Percentiles rank a stretch among this genome's conserved stretches.
phyloP scores from a whole-genome alignment of 2,329 filamentous ascomycete genomes.

The Sporothrix inflata region DNA sequence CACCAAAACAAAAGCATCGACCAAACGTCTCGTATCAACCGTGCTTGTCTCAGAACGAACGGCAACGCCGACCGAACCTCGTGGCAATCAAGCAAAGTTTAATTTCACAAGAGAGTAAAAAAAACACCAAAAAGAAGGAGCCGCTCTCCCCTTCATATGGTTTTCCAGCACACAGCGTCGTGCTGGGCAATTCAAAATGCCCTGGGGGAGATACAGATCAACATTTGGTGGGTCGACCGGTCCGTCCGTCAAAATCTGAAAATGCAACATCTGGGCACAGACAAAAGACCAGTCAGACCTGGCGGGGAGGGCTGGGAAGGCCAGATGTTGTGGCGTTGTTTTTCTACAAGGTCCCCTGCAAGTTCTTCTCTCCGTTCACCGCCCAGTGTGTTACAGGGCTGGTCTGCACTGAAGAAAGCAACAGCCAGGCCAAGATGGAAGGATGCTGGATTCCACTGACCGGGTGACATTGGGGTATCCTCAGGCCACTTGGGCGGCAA shows the following conservation, averaged over 20 bases:
- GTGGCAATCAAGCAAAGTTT: neutral
- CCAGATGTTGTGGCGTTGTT: neutral
- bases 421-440: neutral
- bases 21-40: neutral
- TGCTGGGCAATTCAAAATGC: neutral
- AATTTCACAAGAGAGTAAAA: neutral
- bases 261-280: constrained; percentile 11
- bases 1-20: neutral
- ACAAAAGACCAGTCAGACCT: neutral
- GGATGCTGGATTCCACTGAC: constrained; percentile 18
- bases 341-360: neutral
- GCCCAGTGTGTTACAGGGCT: neutral
- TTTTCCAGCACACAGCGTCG: neutral
- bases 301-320: neutral
- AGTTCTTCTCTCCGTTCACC: neutral
- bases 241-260: neutral
- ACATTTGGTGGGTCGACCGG: constrained; percentile 2
- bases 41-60: constrained; percentile 5
- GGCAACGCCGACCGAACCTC: constrained; percentile 20
- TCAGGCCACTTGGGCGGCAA: constrained; percentile 21
- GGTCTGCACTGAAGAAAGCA: neutral
- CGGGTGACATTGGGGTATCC: neutral
- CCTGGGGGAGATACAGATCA: constrained; percentile 22
- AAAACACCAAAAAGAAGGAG: neutral
- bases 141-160: neutral